These are phyloP conservation scores for Trypanosoma lewisi DNA, from an alignment of 208 protist species.

Conservation along the genomic window DNA sequence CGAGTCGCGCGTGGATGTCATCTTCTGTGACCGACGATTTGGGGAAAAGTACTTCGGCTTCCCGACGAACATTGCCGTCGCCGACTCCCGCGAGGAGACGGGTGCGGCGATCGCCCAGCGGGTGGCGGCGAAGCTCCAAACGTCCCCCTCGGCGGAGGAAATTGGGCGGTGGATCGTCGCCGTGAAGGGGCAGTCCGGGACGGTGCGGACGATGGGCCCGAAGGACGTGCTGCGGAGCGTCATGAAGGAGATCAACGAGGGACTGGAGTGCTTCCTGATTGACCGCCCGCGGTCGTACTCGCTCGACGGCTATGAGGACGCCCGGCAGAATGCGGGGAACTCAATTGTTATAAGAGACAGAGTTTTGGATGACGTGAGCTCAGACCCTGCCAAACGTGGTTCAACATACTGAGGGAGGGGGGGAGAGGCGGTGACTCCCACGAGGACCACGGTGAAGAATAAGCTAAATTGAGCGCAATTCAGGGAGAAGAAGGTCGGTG, in stretches of 20 bases:
- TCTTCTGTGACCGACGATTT: conserved; percentile 59
- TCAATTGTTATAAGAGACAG: conserved; percentile 57
- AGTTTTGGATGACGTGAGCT: conserved; percentile 32
- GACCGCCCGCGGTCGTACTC: conserved; percentile 44
- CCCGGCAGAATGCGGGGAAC: conserved; percentile 19
- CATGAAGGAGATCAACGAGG: conserved; percentile 43
- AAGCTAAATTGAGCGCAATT: background rate
- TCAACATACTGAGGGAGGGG: no score
- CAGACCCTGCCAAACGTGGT: background rate
- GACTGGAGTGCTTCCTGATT: conserved; percentile 47
- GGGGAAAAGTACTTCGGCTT: conserved; percentile 67
- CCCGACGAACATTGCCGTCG: conserved; percentile 58
- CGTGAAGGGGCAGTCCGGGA: conserved; percentile 25
- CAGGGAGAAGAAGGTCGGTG: background rate
- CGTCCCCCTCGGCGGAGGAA: conserved; percentile 53
- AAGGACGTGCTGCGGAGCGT: conserved; percentile 44
- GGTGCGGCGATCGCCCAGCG: conserved; percentile 42
- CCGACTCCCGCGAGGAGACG: conserved; percentile 36
- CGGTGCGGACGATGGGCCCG: conserved; percentile 40
- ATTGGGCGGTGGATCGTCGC: conserved; percentile 30
- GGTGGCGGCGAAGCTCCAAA: conserved; percentile 48
- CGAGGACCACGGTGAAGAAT: background rate
- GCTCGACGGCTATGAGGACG: conserved; percentile 38
- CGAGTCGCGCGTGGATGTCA: conserved; percentile 44
- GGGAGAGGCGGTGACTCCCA: background rate